phyloP scores from a whole-genome alignment of 2,329 filamentous ascomycete species.

The Fusarium praegraminearum region DNA sequence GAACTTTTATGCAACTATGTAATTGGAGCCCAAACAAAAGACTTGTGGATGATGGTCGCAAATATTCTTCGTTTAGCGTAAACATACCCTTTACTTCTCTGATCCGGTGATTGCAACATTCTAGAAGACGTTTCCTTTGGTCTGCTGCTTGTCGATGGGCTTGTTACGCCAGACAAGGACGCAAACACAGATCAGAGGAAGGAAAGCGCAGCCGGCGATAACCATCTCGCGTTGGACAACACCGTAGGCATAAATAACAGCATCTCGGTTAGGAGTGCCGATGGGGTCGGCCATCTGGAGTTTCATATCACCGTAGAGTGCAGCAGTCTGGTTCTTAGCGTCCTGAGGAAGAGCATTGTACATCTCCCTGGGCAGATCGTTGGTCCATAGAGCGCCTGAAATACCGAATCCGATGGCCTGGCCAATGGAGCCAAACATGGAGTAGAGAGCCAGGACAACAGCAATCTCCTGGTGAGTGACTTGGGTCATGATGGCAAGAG shows the following conservation, averaged over 20 bases:
- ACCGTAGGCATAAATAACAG: conserved; percentile 69
- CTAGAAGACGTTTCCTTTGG: conserved; percentile 65
- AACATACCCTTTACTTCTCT: not conserved
- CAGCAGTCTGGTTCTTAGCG: conserved; percentile 53
- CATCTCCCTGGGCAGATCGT: conserved; percentile 57
- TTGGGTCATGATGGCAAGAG: conserved; percentile 49
- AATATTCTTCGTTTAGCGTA: not conserved
- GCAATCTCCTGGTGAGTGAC: conserved; percentile 51
- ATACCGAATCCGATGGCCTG: conserved; percentile 51
- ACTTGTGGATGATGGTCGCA: not conserved
- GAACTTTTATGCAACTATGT: not conserved
- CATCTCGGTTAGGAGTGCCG: conserved; percentile 60
- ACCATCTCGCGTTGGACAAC: conserved; percentile 64
- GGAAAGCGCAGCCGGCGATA: conserved; percentile 51
- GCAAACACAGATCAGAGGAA: conserved; percentile 53
- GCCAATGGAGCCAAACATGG: conserved; percentile 49
- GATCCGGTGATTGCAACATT: not conserved
- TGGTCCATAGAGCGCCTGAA: conserved; percentile 51
- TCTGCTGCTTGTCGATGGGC: conserved; percentile 61
- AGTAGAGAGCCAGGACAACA: conserved; percentile 49
- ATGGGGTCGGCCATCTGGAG: conserved; percentile 64
- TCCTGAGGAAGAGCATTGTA: conserved; percentile 61
- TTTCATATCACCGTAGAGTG: conserved; percentile 66
- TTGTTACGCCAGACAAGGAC: conserved; percentile 63
- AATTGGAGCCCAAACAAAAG: not conserved